These are phyloP conservation scores for Lentinula edodes DNA, from an alignment of 768 basidiomycete genomes.

Conservation along the genomic window DNA sequence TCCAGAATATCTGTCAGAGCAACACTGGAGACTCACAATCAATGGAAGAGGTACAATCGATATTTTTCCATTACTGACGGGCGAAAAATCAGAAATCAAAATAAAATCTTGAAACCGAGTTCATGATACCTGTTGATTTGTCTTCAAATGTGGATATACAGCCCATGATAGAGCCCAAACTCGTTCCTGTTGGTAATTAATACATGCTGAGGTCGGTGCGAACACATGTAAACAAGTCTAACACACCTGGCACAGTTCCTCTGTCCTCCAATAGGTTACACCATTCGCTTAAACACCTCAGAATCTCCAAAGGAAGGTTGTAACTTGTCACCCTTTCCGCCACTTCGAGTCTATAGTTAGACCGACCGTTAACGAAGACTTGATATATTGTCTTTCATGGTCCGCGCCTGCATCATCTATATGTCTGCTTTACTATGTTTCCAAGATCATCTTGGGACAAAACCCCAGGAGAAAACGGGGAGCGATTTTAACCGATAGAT, in stretches of 20 bases:
- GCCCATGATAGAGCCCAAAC: constrained; percentile 44
- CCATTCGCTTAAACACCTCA: constrained; percentile 55
- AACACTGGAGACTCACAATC: constrained; percentile 29
- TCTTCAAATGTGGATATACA: constrained; percentile 49
- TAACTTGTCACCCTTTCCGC: constrained; percentile 31
- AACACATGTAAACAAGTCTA: constrained; percentile 27
- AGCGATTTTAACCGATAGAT: background rate
- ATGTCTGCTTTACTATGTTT: background rate
- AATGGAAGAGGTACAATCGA: constrained; percentile 63
- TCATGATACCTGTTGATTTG: constrained; percentile 34
- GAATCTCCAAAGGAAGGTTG: constrained; percentile 53
- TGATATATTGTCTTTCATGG: background rate
- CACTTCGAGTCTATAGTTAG: constrained; percentile 29
- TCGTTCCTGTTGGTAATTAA: constrained; percentile 30
- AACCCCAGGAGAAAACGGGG: background rate
- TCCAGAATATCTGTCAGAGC: background rate
- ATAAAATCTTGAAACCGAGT: background rate
- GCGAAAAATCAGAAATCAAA: background rate
- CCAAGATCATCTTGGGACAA: background rate
- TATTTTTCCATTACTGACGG: constrained; percentile 49
- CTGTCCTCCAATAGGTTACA: constrained; percentile 52
- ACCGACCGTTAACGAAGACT: background rate
- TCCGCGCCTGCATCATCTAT: background rate
- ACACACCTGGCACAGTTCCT: constrained; percentile 55
- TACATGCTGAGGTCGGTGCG: background rate